Evolutionary conservation across 2,329 filamentous ascomycete genomes (phyloP).

Genomic region (Fusarium piperis): DNA sequence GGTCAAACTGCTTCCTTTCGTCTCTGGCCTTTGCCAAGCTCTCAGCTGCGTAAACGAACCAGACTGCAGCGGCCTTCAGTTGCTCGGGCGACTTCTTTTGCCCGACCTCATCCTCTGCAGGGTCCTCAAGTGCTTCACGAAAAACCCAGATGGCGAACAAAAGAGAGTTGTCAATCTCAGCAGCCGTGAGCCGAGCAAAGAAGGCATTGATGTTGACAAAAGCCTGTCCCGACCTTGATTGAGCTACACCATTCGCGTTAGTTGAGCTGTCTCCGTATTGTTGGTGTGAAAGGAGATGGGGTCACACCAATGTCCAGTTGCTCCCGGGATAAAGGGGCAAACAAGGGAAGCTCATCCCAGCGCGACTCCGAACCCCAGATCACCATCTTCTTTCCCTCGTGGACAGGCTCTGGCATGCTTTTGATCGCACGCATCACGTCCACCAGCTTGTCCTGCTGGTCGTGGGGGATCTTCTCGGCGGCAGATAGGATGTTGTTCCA

Average conservation of each 20-base stretch:
- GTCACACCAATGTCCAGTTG: constrained; percentile 26
- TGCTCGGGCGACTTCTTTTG: background rate
- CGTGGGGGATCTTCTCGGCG: constrained; percentile 33
- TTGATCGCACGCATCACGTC: constrained; percentile 32
- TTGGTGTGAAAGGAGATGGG: background rate
- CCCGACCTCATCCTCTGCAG: constrained; percentile 6
- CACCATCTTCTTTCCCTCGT: constrained; percentile 18
- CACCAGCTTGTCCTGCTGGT: constrained; percentile 34
- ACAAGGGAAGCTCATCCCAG: constrained; percentile 33
- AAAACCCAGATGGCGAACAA: constrained; percentile 33
- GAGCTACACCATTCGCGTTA: constrained; percentile 10
- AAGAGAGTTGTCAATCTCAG: constrained; percentile 16
- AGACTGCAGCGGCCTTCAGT: constrained; percentile 15
- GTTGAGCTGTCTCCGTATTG: background rate
- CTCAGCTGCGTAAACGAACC: constrained; percentile 23
- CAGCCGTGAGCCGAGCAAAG: constrained; percentile 24
- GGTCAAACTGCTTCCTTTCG: constrained; percentile 30
- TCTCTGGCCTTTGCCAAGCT: background rate
- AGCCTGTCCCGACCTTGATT: constrained; percentile 10
- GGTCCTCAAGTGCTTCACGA: constrained; percentile 30
- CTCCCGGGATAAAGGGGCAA: constrained; percentile 25
- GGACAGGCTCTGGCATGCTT: constrained; percentile 7
- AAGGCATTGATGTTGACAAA: constrained; percentile 29
- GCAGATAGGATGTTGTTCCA: constrained; percentile 29
- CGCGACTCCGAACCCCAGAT: constrained; percentile 29